Conservation (phyloP, 345 rosid genomes). For the Cardamine chenopodiifolia region DNA sequence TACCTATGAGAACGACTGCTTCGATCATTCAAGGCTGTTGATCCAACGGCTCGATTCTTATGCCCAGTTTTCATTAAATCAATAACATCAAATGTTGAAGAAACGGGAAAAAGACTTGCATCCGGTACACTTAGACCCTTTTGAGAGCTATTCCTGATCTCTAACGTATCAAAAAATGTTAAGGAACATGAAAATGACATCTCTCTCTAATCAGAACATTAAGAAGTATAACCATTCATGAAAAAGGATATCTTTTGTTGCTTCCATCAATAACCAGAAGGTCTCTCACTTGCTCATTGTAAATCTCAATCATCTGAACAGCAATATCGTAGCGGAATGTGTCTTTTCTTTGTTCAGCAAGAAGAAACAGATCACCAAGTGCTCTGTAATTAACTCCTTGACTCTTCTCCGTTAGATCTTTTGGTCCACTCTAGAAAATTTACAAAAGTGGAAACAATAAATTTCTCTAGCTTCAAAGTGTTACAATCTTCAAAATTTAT, state of each 20-base stretch:
- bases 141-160: constrained; percentile 89
- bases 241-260: constrained; percentile 94
- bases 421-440: constrained; percentile 78
- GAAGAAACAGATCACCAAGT: constrained; percentile 78
- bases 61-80: constrained; percentile 93
- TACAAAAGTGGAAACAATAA: constrained; percentile 18
- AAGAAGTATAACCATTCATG: constrained; percentile 13
- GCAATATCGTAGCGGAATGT: constrained; percentile 73
- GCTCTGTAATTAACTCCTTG: constrained; percentile 97
- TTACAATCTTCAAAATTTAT: constrained; percentile 24
- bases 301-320: constrained; percentile 97
- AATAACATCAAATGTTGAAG: constrained; percentile 84
- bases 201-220: neutral
- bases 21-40: constrained; percentile 94
- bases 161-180: constrained; percentile 67
- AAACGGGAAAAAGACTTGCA: constrained; percentile 79
- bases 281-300: constrained; percentile 96
- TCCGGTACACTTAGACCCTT: constrained; percentile 95
- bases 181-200: constrained; percentile 46
- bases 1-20: constrained; percentile 99
- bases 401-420: constrained; percentile 71
- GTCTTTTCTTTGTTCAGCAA: constrained; percentile 85
- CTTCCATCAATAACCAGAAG: constrained; percentile 86
- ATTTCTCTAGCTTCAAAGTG: constrained; percentile 2
- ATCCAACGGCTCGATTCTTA: constrained; percentile 86